Base-by-base conservation (phyloP, 495 filamentous ascomycete genomes). In the Cryomyces minteri region DNA sequence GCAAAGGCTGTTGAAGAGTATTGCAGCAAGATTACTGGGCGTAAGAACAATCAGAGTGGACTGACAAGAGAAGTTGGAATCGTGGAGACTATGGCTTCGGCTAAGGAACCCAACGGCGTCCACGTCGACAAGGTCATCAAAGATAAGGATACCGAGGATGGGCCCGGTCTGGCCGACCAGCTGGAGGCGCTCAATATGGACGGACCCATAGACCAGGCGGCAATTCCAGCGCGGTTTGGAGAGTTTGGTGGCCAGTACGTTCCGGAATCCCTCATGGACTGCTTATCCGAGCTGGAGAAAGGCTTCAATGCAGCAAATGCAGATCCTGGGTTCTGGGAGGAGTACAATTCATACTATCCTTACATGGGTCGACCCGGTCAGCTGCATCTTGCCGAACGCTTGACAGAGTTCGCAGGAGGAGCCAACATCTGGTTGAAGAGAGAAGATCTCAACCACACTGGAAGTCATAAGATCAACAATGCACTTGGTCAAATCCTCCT, bases 231-330 rank as follows among this genome's bases (percentile, higher is more conserved):
- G 43, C 79, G 88, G 10, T 99, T 99, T 55, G 90, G 90, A 47
- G 84, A 94, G 61, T 99, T 94, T 51, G 90, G 90, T 53, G 90
- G 90, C n/a, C 90, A 96, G 61, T 99, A 96, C 55, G 88, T 99
- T 0, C 92, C 90, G 1, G 90, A 99, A 63, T 87, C 87, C 5
- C 72, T 99, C 31, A 96, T 96, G 87, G 88, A 94, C 63, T 96
- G 90, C 57, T 67, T 99, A 51, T 74, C 77, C 0, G 78, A 99
- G 64, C 75, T 99, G 10, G 88, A 96, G 60, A 67, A 69, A 7
- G 90, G 88, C n/a, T 99, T 99, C 67, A 74, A 92, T 48, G 63
- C 76, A 40, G 83, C 85, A 38, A 77, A 77, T 52, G 75, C 87
- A 42, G 88, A 96, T 57, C 80, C 86, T 5, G 68, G 72, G 30